Evolutionary conservation across 352 stramenopile genomes (phyloP).

Genomic region (Ophiocytium majus): DNA sequence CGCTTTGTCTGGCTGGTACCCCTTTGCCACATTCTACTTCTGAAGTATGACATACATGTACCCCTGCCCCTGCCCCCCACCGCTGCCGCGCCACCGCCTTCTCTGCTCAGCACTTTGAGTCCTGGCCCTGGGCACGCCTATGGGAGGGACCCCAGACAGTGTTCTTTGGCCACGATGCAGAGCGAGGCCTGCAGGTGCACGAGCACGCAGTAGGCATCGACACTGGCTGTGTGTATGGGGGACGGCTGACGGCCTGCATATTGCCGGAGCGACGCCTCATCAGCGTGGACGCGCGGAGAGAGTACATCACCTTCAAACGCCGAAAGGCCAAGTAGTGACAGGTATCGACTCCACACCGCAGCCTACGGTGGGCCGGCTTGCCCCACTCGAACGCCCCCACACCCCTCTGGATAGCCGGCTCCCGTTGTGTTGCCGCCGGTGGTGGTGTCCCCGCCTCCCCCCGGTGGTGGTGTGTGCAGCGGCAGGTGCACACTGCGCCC

Average conservation of each 20-base stretch:
- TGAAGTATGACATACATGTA: no score
- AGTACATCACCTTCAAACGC: conserved; percentile 27
- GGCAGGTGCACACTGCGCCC: no score
- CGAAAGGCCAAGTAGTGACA: neutral
- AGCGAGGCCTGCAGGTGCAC: conserved; percentile 57
- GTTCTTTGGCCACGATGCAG: conserved; percentile 62
- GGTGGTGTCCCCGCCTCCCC: no score
- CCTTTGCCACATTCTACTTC: no score
- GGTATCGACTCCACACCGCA: neutral
- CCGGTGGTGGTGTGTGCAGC: neutral
- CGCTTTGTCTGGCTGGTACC: no score
- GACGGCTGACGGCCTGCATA: conserved; percentile 59
- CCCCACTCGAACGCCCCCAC: no score
- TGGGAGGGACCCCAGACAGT: conserved; percentile 60
- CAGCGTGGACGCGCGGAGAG: conserved; percentile 41
- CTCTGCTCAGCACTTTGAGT: conserved; percentile 40
- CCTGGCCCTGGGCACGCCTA: conserved; percentile 38
- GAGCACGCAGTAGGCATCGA: conserved; percentile 59
- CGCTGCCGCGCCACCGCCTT: no score
- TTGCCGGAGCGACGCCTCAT: conserved; percentile 54
- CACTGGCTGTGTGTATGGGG: conserved; percentile 63
- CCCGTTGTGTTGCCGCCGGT: no score
- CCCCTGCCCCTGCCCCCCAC: no score
- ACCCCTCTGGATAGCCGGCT: no score
- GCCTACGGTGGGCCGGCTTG: no score